Conservation (phyloP, 371 early-diverging fungal genomes). For the Mortierella sp. region DNA sequence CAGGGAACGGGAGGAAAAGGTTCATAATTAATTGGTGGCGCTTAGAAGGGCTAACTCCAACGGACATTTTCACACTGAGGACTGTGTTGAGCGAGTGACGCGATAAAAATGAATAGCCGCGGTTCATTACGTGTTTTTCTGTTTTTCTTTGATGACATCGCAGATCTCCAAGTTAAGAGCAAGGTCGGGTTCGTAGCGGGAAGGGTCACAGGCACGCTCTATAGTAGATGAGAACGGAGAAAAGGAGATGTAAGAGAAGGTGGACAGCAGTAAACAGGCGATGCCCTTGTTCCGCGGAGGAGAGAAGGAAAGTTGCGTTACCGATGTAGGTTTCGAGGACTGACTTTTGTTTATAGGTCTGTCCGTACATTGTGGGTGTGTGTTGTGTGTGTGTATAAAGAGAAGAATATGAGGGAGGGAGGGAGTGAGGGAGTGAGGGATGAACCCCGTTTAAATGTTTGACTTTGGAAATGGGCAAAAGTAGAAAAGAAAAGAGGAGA, state of each 20-base stretch:
- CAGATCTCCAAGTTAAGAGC: conserved; percentile 93
- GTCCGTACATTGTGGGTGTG: conserved; percentile 27
- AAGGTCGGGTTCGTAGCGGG: conserved; percentile 81
- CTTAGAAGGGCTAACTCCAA: neutral
- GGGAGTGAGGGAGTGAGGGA: neutral
- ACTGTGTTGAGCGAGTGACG: neutral
- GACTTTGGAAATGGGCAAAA: neutral
- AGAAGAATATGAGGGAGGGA: neutral
- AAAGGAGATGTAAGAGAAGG: neutral
- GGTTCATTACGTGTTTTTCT: conserved; percentile 80
- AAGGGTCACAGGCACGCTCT: conserved; percentile 87
- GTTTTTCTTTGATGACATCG: conserved; percentile 91
- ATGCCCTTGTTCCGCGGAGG: neutral
- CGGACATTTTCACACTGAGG: neutral
- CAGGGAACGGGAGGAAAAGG: too few relatives aligned
- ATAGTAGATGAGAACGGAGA: neutral
- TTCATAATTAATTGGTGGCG: conserved; percentile 3
- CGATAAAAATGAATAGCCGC: neutral
- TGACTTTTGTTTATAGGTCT: conserved; percentile 40
- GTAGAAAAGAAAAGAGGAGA: neutral
- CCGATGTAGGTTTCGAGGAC: conserved; percentile 58
- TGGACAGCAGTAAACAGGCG: neutral
- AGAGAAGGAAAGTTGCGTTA: neutral
- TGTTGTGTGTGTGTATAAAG: neutral
- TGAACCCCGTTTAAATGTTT: neutral